These are phyloP conservation scores for Carallia brachiata DNA, from an alignment of 345 rosid genomes.

Conservation along the genomic window DNA sequence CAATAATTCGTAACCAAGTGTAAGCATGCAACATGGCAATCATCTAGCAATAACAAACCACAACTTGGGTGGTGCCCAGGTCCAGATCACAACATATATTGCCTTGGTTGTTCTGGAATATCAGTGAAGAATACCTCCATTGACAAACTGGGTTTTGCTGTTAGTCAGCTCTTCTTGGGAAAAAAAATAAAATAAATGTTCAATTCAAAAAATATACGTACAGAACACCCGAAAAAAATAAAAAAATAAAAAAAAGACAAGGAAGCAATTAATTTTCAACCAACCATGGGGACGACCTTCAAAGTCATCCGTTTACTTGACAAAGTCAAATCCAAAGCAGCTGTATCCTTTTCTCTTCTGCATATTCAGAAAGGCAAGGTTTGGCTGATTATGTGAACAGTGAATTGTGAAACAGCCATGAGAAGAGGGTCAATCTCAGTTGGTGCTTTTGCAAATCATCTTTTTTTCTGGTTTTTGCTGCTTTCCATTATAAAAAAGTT, in stretches of 20 bases:
- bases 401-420: neutral
- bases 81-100: neutral
- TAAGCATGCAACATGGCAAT: neutral
- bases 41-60: neutral
- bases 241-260: neutral
- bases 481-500: neutral
- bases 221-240: neutral
- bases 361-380: neutral
- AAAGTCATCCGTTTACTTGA: no score
- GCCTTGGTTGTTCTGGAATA: neutral
- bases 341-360: neutral
- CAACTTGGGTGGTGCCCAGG: neutral
- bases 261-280: neutral
- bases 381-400: neutral
- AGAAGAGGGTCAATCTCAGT: conserved; percentile 1
- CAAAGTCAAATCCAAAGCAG: no score
- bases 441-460: neutral
- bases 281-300: neutral
- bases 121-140: neutral
- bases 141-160: neutral
- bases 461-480: neutral
- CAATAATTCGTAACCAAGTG: no score
- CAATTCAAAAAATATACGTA: neutral
- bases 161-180: neutral
- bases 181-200: neutral